A percentile compares a stretch with the other conserved stretches of the same genome.
These are phyloP conservation scores for Citrus sinensis DNA, from an alignment of 345 rosid species.

Conservation along the genomic window DVS_A1.0 CM039164.1:8369501-8370000, in stretches of 20 bases:
- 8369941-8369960: no score
- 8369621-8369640: not conserved
- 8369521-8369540: no score
- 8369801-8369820: no score
- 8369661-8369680: not conserved
- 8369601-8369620: not conserved
- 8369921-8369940: no score
- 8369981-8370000: constrained; percentile 11
- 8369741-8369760: not conserved
- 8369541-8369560: no score
- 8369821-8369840: no score
- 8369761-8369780: constrained; percentile 4
- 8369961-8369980: not conserved
- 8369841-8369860: no score
- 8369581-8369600: not conserved
- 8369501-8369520: no score
- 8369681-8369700: not conserved
- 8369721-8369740: not conserved
- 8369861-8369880: no score
- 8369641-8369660: not conserved
- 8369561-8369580: not conserved
- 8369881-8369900: no score
- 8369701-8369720: not conserved
- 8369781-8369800: no score
- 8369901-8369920: no score